Evolutionary conservation across 306 rosid species (phyloP), one percentile per base, ranked within the genome.

Genomic region (Ammopiptanthus mongolicus): DNA sequence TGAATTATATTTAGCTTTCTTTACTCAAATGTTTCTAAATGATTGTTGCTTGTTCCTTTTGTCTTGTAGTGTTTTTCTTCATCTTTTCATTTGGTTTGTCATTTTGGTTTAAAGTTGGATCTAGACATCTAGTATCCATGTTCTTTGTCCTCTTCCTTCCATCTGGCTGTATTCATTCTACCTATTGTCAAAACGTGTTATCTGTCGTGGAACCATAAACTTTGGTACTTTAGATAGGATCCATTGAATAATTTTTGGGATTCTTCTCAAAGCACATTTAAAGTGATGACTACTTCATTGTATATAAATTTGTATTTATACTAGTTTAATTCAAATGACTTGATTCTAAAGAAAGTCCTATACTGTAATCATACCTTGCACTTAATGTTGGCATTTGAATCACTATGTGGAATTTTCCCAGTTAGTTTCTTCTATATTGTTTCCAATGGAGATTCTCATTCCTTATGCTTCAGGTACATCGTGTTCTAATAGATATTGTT

Each of bases 401-500:
- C 42, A 52, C 29, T 74, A 1, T 50, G 59, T 71, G 42, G 74
- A 46, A 50, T 51, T 8, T 11, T 46, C 19, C 15, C n/a, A 2
- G 48, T 57, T 58, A 15, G 31, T 78, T 65, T 6, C 17, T 65
- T 71, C 69, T 18, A 19, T 65, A 70, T 37, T 61, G n/a, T 48
- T 80, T n/a, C 36, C 7, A 4, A 60, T 22, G 42, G 65, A 79
- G 77, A 51, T 68, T 84, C 59, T 68, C 22, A 50, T 70, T 62
- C 53, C 66, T 73, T 67, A 51, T 75, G 69, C 28, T 76, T 61
- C 57, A 95, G 99, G 97, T 95, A 48, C 99, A 95, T 53, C 91
- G 99, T 23, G 97, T 95, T 59, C 74, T 95, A 71, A 83, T 90
- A 11, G 97, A 92, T 76, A 95, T 95, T 72, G 97, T 95, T 57